These are phyloP conservation scores for Exserohilum turcica DNA, from an alignment of 2,329 filamentous ascomycete genomes.

Conservation along the genomic window DNA sequence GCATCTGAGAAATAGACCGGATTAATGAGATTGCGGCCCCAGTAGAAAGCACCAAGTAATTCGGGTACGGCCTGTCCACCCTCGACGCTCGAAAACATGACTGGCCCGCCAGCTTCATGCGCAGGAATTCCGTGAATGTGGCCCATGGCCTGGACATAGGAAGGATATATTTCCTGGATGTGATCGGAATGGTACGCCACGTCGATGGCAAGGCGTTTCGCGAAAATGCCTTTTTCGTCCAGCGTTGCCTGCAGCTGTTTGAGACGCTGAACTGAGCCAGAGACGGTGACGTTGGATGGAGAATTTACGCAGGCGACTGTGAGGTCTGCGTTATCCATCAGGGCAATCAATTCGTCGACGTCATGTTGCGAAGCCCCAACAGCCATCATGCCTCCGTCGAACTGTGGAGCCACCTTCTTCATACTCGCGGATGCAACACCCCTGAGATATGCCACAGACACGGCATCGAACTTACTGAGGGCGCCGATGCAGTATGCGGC, in stretches of 20 bases:
- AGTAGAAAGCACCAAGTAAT: constrained; percentile 9
- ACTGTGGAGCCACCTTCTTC: neutral
- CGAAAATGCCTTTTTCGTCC: constrained; percentile 45
- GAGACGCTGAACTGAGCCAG: constrained; percentile 36
- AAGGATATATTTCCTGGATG: constrained; percentile 30
- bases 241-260: constrained; percentile 37
- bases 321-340: too few relatives aligned
- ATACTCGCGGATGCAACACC: constrained; percentile 6
- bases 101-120: too few relatives aligned
- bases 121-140: too few relatives aligned
- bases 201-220: constrained; percentile 46
- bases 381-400: neutral
- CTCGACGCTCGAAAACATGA: constrained; percentile 3
- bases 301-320: constrained; percentile 35
- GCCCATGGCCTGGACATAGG: too few relatives aligned
- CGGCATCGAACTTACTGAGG: neutral
- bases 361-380: neutral
- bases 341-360: neutral
- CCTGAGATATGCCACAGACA: constrained; percentile 12
- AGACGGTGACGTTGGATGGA: constrained; percentile 27
- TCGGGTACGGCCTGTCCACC: neutral
- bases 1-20: constrained; percentile 12
- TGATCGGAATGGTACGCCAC: constrained; percentile 54
- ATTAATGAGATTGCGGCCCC: constrained; percentile 13
- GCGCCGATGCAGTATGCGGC: constrained; percentile 30